phyloP scores from a whole-genome alignment of 192 early-diverging fungal genomes.

The Coemansia reversa region DNA sequence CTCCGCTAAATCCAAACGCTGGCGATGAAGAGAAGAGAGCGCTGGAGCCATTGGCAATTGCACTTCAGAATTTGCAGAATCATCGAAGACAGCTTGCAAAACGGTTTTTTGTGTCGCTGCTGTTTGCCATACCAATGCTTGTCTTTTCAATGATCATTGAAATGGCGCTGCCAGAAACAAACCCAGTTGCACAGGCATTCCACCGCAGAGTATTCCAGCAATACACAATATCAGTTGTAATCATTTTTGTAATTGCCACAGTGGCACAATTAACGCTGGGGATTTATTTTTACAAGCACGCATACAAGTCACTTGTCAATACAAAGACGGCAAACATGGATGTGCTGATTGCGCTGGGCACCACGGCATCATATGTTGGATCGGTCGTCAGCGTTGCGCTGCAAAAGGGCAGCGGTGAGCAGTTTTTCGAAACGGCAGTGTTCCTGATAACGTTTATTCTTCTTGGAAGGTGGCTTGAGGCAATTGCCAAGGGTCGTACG shows the following conservation, averaged over 20 bases:
- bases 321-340: slow-evolving; percentile 92
- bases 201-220: slow-evolving; percentile 43
- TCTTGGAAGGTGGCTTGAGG: slow-evolving; percentile 89
- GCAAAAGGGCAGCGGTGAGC: slow-evolving; percentile 59
- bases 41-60: slow-evolving; percentile 66
- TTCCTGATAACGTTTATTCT: slow-evolving; percentile 91
- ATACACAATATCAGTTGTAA: slow-evolving; percentile 46
- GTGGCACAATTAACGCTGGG: slow-evolving; percentile 91
- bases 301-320: slow-evolving; percentile 76
- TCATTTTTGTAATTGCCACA: slow-evolving; percentile 72
- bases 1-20: slow-evolving; percentile 24
- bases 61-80: slow-evolving; percentile 68
- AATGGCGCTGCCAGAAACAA: slow-evolving; percentile 42
- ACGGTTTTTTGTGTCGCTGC: slow-evolving; percentile 62
- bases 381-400: slow-evolving; percentile 66
- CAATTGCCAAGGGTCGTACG: slow-evolving; percentile 88
- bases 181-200: slow-evolving; percentile 33
- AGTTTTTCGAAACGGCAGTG: slow-evolving; percentile 92
- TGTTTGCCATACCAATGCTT: slow-evolving; percentile 80
- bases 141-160: slow-evolving; percentile 60
- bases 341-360: slow-evolving; percentile 85
- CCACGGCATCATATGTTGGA: slow-evolving; percentile 78
- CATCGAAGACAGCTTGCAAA: slow-evolving; percentile 70
- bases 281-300: slow-evolving; percentile 70
- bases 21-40: slow-evolving; percentile 27